Evolutionary conservation across 371 early-diverging fungal species (phyloP).

Genomic region (Actinomucor elegans): DNA sequence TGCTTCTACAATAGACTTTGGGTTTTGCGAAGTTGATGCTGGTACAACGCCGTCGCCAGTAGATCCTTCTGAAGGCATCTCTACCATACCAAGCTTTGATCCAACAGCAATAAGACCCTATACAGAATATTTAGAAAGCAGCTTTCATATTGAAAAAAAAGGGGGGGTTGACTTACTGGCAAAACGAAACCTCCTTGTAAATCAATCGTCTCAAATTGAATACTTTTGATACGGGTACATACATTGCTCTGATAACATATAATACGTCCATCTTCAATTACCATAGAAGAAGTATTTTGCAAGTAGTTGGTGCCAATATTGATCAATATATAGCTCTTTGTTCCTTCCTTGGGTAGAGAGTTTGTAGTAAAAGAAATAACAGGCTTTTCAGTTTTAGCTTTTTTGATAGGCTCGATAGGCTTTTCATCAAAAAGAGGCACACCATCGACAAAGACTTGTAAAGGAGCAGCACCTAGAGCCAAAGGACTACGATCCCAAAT

Average conservation of each 20-base stretch:
- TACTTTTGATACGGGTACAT: too few species aligned
- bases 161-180: conserved; percentile 21
- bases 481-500: conserved; percentile 69
- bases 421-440: conserved; percentile 44
- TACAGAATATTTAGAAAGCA: not conserved
- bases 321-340: not conserved
- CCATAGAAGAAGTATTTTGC: conserved; percentile 23
- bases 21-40: conserved; percentile 21
- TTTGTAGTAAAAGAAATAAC: too few species aligned
- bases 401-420: not conserved
- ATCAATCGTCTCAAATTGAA: conserved; percentile 11
- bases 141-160: not conserved
- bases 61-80: conserved; percentile 53
- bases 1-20: conserved; percentile 40
- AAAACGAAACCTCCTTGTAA: conserved; percentile 38
- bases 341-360: not conserved
- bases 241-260: conserved; percentile 30
- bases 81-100: conserved; percentile 57
- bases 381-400: not conserved
- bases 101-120: conserved; percentile 54
- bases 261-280: conserved; percentile 47
- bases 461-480: conserved; percentile 66
- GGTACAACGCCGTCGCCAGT: conserved; percentile 55
- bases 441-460: conserved; percentile 76
- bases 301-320: conserved; percentile 1